phyloP scores from a whole-genome alignment of 176 grass and related monocot genomes.

The Phragmites australis region DNA sequence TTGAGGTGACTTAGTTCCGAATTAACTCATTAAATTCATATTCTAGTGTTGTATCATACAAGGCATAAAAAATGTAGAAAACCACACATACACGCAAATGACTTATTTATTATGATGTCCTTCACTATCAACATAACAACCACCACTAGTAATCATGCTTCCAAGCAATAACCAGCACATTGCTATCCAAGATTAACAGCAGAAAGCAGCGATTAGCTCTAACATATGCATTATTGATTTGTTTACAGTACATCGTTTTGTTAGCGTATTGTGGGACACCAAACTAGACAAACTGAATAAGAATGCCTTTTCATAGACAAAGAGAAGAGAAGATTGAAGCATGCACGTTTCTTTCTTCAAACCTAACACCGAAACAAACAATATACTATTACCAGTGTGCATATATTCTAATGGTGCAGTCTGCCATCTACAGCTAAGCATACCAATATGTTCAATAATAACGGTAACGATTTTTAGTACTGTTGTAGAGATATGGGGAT shows the following conservation, averaged over 20 bases:
- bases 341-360: neutral
- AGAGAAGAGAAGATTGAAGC: neutral
- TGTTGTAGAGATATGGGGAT: neutral
- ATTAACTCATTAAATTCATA: conserved; percentile 1
- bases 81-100: conserved; percentile 2
- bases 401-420: neutral
- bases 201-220: neutral
- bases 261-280: neutral
- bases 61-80: neutral
- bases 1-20: neutral
- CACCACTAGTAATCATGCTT: conserved; percentile 24
- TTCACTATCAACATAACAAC: conserved; percentile 30
- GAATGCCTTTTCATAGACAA: neutral
- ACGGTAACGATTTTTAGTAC: neutral
- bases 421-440: neutral
- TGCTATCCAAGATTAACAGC: conserved; percentile 20
- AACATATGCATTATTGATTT: neutral
- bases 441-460: neutral
- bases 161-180: conserved; percentile 41
- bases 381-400: neutral
- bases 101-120: neutral
- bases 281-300: conserved; percentile 4
- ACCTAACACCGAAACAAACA: neutral
- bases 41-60: neutral
- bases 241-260: neutral